A percentile compares a stretch with the other conserved stretches of the same genome.
These are phyloP conservation scores for Cyathus olla DNA, from an alignment of 1,284 basidiomycete genomes.

Conservation along the genomic window DNA sequence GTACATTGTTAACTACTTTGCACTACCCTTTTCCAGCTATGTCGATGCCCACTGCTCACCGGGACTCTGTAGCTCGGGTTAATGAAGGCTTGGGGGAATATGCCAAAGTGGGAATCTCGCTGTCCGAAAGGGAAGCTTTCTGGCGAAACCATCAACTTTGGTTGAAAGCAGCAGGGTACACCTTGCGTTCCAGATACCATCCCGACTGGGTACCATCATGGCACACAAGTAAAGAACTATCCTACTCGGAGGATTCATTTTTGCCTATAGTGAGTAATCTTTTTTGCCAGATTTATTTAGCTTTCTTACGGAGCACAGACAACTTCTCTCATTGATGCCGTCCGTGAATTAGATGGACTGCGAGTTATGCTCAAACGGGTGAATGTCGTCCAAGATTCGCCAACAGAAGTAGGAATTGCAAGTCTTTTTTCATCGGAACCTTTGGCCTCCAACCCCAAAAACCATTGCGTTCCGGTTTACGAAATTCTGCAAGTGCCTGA, in stretches of 20 bases:
- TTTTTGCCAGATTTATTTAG: neutral
- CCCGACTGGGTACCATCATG: conserved; percentile 51
- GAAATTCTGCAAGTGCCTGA: conserved; percentile 40
- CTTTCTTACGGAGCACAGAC: neutral
- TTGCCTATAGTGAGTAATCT: too few relatives aligned
- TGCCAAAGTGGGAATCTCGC: too few relatives aligned
- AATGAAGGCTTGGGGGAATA: too few relatives aligned
- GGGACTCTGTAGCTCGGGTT: too few relatives aligned
- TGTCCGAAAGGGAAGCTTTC: too few relatives aligned
- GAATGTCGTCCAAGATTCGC: neutral
- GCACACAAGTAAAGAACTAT: conserved; percentile 7
- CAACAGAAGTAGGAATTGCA: conserved; percentile 10
- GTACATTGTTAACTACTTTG: too few relatives aligned
- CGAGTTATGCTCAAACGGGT: conserved; percentile 11
- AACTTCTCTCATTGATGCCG: conserved; percentile 10
- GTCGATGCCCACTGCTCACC: too few relatives aligned
- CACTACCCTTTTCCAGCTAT: too few relatives aligned
- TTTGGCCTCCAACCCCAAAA: conserved; percentile 31
- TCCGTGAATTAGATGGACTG: conserved; percentile 7
- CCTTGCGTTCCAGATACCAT: conserved; percentile 45
- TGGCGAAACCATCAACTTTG: conserved; percentile 39
- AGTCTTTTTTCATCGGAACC: conserved; percentile 18
- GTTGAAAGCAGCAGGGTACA: conserved; percentile 41
- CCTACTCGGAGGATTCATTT: neutral
- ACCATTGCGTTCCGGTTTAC: conserved; percentile 48